Conservation (phyloP, 257 asterid genomes). For the Jacaranda mimosifolia region DNA sequence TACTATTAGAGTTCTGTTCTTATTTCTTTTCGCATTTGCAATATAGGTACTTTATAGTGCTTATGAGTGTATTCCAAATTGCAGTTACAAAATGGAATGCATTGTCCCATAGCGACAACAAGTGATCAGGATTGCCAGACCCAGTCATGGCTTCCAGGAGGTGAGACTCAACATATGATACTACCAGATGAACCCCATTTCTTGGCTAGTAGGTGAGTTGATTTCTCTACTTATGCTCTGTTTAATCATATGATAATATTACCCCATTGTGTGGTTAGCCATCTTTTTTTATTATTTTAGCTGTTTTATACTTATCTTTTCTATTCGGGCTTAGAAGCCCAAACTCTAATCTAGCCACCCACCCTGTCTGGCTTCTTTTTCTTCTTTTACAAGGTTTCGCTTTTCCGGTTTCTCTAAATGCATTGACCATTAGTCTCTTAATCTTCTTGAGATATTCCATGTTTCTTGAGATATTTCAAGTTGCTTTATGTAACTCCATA, state of each 20-base stretch:
- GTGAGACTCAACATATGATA: conserved; percentile 60
- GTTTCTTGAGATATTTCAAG: background rate
- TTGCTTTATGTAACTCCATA: background rate
- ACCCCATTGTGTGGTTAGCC: background rate
- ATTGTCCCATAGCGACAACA: conserved; percentile 51
- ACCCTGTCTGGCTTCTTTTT: too few species aligned
- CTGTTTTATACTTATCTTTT: too few species aligned
- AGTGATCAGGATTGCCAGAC: conserved; percentile 58
- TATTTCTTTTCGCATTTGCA: background rate
- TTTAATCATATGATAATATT: background rate
- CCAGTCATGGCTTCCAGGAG: conserved; percentile 61
- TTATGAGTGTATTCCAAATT: conserved; percentile 32
- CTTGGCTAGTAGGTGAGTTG: conserved; percentile 59
- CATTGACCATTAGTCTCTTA: background rate
- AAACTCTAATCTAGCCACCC: too few species aligned
- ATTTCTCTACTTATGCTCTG: background rate
- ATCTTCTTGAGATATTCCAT: background rate
- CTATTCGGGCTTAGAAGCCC: too few species aligned
- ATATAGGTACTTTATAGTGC: conserved; percentile 32
- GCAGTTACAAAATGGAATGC: conserved; percentile 60
- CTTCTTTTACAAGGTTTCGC: too few species aligned
- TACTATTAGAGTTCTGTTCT: conserved; percentile 17
- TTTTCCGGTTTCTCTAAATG: too few species aligned
- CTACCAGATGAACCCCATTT: conserved; percentile 60
- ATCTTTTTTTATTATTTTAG: background rate